phyloP scores from a whole-genome alignment of 768 basidiomycete species.

The Lanmaoa rubissima region DNA sequence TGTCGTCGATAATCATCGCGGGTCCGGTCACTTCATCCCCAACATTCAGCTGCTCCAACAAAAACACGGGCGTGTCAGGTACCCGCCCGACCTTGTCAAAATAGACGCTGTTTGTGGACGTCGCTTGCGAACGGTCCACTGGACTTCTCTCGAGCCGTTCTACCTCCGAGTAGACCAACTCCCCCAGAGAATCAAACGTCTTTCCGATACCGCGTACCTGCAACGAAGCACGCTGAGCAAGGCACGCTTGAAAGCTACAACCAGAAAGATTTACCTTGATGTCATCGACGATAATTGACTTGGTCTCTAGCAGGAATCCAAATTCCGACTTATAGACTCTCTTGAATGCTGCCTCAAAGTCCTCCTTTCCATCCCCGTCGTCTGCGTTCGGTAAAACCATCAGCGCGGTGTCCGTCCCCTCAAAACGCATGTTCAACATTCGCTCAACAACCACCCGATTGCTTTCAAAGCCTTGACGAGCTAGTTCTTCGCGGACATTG shows the following conservation, averaged over 20 bases:
- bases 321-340: slow-evolving; percentile 82
- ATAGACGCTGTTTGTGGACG: slow-evolving; percentile 66
- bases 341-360: slow-evolving; percentile 80
- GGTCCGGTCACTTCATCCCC: slow-evolving; percentile 81
- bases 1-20: slow-evolving; percentile 92
- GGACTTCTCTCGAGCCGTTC: slow-evolving; percentile 45
- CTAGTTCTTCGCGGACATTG: slow-evolving; percentile 65
- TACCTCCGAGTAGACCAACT: slow-evolving; percentile 77
- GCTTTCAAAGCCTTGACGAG: slow-evolving; percentile 76
- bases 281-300: slow-evolving; percentile 85
- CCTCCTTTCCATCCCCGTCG: slow-evolving; percentile 56
- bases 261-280: slow-evolving; percentile 59
- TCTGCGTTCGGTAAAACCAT: slow-evolving; percentile 67
- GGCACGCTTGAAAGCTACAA: background rate
- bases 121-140: slow-evolving; percentile 43
- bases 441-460: slow-evolving; percentile 72
- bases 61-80: slow-evolving; percentile 75
- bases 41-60: slow-evolving; percentile 59
- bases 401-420: slow-evolving; percentile 89
- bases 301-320: slow-evolving; percentile 86
- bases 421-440: slow-evolving; percentile 90
- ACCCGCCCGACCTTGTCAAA: slow-evolving; percentile 80
- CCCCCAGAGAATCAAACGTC: slow-evolving; percentile 78
- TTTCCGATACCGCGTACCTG: slow-evolving; percentile 89
- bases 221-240: background rate